These are phyloP conservation scores for Anethum foeniculum DNA, from an alignment of 140 eudicot genomes.

Conservation along the genomic window DNA sequence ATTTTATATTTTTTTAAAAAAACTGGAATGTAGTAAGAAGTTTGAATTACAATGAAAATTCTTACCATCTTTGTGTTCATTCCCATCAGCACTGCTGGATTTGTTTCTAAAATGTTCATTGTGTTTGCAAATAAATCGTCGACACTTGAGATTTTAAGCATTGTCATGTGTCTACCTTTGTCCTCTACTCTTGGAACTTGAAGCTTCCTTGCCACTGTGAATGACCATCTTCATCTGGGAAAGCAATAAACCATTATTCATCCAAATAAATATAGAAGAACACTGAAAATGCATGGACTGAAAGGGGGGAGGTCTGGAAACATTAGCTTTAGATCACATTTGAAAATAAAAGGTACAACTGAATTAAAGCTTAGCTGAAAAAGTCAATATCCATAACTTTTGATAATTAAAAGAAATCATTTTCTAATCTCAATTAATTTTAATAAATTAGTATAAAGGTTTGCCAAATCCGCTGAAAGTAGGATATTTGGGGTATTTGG, in stretches of 20 bases:
- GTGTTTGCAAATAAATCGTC: constrained; percentile 83
- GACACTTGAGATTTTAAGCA: constrained; percentile 62
- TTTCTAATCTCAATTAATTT: no score
- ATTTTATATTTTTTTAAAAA: not conserved
- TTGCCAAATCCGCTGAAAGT: no score
- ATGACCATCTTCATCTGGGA: constrained; percentile 39
- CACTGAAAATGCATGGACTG: no score
- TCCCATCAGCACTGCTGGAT: constrained; percentile 66
- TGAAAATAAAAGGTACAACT: no score
- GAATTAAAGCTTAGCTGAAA: no score
- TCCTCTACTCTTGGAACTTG: constrained; percentile 97
- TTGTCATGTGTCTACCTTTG: constrained; percentile 74
- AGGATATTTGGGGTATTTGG: not conserved
- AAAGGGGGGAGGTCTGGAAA: no score
- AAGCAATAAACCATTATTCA: not conserved
- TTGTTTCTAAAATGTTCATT: constrained; percentile 88
- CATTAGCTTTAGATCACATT: no score
- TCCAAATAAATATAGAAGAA: no score
- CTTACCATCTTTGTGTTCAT: constrained; percentile 82
- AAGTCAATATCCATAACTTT: no score
- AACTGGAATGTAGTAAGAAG: not conserved
- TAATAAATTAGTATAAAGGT: no score
- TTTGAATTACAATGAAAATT: not conserved
- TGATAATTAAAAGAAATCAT: no score
- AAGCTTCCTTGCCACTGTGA: constrained; percentile 40